phyloP scores from a whole-genome alignment of 2,329 filamentous ascomycete species.

The Colletotrichum trifolii region DNA sequence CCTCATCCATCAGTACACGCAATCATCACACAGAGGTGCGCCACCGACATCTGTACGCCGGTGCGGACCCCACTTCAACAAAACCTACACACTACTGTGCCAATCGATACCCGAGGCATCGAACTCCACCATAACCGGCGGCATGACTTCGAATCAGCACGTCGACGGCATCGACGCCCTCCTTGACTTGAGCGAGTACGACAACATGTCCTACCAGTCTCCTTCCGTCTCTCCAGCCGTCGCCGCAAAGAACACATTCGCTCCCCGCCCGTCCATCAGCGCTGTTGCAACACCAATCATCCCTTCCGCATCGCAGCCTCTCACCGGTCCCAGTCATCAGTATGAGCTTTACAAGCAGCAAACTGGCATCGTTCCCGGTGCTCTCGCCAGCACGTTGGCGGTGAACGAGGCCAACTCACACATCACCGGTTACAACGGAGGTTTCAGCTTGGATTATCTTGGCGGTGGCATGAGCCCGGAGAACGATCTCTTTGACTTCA shows the following conservation, averaged over 20 bases:
- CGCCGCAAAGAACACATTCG: conserved; percentile 64
- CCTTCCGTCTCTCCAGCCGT: conserved; percentile 68
- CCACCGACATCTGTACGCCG: not conserved
- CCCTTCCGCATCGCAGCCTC: conserved; percentile 64
- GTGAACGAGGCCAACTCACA: conserved; percentile 72
- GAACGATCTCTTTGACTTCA: conserved; percentile 79
- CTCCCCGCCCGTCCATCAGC: conserved; percentile 58
- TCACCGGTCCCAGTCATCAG: conserved; percentile 89
- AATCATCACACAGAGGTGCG: conserved; percentile 1
- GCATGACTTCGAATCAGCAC: conserved; percentile 53
- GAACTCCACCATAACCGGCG: conserved; percentile 11
- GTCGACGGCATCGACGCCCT: conserved; percentile 67
- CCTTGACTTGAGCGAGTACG: conserved; percentile 72
- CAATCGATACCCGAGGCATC: conserved; percentile 25
- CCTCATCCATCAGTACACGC: conserved; percentile 16
- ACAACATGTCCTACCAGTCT: conserved; percentile 69
- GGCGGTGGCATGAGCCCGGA: conserved; percentile 67
- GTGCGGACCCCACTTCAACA: conserved; percentile 13
- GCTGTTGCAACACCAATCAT: conserved; percentile 66
- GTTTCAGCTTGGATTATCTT: conserved; percentile 61
- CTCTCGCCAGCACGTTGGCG: conserved; percentile 81
- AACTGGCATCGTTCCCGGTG: conserved; percentile 89
- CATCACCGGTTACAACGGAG: conserved; percentile 64
- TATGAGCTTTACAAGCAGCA: conserved; percentile 97
- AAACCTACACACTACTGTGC: not conserved